Evolutionary conservation across 2,329 filamentous ascomycete species (phyloP).

Genomic region (Aplosporella prunicola): DNA sequence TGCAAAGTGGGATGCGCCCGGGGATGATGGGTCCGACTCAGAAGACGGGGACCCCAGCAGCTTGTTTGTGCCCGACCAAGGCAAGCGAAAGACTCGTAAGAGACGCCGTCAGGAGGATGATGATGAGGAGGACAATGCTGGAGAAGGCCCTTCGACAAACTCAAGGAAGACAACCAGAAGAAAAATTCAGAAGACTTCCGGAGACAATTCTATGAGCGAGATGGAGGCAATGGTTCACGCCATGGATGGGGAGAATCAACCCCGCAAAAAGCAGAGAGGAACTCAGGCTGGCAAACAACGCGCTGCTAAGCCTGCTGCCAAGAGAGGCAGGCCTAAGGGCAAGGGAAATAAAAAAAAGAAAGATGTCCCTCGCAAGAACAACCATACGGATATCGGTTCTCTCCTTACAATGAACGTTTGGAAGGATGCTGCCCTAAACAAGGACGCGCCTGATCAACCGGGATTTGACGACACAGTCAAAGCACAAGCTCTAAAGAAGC

Average conservation of each 20-base stretch:
- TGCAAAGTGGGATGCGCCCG: not conserved
- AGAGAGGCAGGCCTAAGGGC: not conserved
- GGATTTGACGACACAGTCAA: constrained; percentile 19
- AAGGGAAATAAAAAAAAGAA: constrained; percentile 3
- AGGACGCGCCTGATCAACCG: constrained; percentile 19
- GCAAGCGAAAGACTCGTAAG: not conserved
- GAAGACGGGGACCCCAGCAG: not conserved
- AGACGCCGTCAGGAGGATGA: not conserved
- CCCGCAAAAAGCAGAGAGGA: no score
- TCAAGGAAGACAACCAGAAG: no score
- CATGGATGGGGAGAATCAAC: no score
- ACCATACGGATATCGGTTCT: constrained; percentile 15
- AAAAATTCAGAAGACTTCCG: no score
- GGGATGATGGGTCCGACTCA: not conserved
- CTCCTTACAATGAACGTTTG: constrained; percentile 26
- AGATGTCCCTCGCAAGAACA: constrained; percentile 10
- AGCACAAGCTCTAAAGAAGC: constrained; percentile 27
- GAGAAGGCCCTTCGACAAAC: not conserved
- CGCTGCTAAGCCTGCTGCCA: no score
- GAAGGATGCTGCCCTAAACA: constrained; percentile 19
- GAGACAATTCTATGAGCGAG: no score
- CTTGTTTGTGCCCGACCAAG: not conserved
- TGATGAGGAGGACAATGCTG: not conserved
- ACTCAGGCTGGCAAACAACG: no score
- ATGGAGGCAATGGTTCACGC: no score